These are phyloP conservation scores for Sclerotinia minor DNA, from an alignment of 2,329 filamentous ascomycete species.

Conservation along the genomic window DNA sequence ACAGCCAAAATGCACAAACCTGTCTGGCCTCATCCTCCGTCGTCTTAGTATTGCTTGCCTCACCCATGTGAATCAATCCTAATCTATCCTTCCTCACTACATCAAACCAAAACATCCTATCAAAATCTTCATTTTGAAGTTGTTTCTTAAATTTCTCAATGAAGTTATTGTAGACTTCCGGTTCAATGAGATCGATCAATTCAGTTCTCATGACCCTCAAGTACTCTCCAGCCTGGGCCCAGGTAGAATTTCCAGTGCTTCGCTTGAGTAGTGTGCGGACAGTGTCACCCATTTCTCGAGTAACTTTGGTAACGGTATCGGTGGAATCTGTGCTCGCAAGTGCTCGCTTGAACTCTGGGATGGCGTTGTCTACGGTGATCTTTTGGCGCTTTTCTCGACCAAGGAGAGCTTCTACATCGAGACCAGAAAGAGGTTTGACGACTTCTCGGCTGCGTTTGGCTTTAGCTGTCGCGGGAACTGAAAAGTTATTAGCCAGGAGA, in stretches of 20 bases:
- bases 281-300: slow-evolving; percentile 72
- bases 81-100: slow-evolving; percentile 62
- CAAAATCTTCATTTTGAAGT: slow-evolving; percentile 67
- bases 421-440: slow-evolving; percentile 82
- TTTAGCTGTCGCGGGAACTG: slow-evolving; percentile 77
- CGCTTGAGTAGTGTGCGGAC: slow-evolving; percentile 67
- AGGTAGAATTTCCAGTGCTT: slow-evolving; percentile 74
- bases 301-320: slow-evolving; percentile 63
- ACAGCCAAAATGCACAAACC: not conserved
- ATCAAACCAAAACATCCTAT: slow-evolving; percentile 78
- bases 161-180: slow-evolving; percentile 74
- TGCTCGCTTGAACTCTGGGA: slow-evolving; percentile 87
- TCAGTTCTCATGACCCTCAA: slow-evolving; percentile 77
- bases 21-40: slow-evolving; percentile 64
- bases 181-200: slow-evolving; percentile 72
- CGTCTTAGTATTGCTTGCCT: slow-evolving; percentile 65
- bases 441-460: slow-evolving; percentile 65
- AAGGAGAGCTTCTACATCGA: slow-evolving; percentile 84
- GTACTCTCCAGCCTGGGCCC: slow-evolving; percentile 72
- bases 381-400: slow-evolving; percentile 52
- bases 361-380: slow-evolving; percentile 70
- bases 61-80: slow-evolving; percentile 68
- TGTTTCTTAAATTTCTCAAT: slow-evolving; percentile 69
- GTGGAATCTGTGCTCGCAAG: slow-evolving; percentile 62
- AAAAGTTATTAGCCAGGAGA: slow-evolving; percentile 2